Evolutionary conservation across 148 eudicot genomes (phyloP).

Genomic region (Nepenthes mirabilis): DNA sequence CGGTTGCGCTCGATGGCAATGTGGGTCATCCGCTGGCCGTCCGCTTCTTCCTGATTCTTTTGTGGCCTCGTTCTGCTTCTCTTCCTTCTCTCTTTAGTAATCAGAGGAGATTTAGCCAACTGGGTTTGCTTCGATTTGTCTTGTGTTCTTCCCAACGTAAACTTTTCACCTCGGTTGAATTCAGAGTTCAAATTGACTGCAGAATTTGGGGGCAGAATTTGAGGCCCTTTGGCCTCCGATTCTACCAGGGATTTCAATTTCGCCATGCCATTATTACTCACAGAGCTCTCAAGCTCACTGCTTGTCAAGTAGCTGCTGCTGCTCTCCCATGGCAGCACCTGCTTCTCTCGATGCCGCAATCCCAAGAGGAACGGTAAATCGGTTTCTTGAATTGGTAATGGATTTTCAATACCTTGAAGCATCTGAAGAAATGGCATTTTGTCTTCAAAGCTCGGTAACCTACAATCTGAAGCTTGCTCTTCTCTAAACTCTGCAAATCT

Average conservation of each 20-base stretch:
- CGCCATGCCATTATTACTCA: no score
- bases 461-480: slow-evolving; percentile 5
- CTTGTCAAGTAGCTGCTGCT: no score
- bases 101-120: slow-evolving; percentile 2
- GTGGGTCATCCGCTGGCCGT: slow-evolving; percentile 52
- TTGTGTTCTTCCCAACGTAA: not conserved
- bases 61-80: slow-evolving; percentile 9
- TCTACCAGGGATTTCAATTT: no score
- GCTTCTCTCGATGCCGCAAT: not conserved
- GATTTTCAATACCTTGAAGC: slow-evolving; percentile 13
- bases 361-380: no score
- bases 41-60: slow-evolving; percentile 37
- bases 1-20: slow-evolving; percentile 56
- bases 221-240: no score
- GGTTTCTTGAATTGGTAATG: no score
- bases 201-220: no score
- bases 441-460: slow-evolving; percentile 19
- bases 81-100: slow-evolving; percentile 15
- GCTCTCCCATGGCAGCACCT: no score
- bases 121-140: slow-evolving; percentile 15
- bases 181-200: no score
- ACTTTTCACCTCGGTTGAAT: not conserved
- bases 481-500: slow-evolving; percentile 17
- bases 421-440: slow-evolving; percentile 39
- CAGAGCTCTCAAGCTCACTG: no score